These are phyloP conservation scores for Gamsiella multidivaricata DNA, from an alignment of 192 early-diverging fungal species.

Conservation along the genomic window DNA sequence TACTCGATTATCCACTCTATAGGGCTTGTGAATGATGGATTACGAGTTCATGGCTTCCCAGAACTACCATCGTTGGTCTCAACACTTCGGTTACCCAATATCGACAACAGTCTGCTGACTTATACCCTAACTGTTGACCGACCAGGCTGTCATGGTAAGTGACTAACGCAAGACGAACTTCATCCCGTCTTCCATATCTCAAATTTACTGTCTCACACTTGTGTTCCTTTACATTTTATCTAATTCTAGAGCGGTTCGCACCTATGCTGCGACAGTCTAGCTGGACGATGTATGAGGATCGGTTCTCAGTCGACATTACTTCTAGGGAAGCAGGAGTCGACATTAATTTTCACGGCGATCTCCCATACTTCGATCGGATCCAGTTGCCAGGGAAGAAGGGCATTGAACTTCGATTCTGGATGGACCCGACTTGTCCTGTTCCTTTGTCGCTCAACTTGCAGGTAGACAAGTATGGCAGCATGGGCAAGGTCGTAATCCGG, in stretches of 20 bases:
- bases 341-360: conserved; percentile 65
- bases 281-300: conserved; percentile 66
- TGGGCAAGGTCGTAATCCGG: conserved; percentile 76
- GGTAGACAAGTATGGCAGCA: conserved; percentile 77
- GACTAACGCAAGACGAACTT: background rate
- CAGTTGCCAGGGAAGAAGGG: conserved; percentile 53
- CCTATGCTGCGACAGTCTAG: conserved; percentile 66
- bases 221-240: background rate
- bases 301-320: conserved; percentile 61
- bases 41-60: conserved; percentile 52
- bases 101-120: conserved; percentile 65
- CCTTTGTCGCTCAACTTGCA: conserved; percentile 63
- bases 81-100: conserved; percentile 59
- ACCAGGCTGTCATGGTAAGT: conserved; percentile 53
- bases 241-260: conserved; percentile 53
- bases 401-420: conserved; percentile 64
- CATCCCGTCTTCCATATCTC: background rate
- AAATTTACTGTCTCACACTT: background rate
- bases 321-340: conserved; percentile 34
- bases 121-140: conserved; percentile 61
- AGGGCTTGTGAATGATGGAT: conserved; percentile 54
- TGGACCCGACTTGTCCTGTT: conserved; percentile 64
- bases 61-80: conserved; percentile 56
- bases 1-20: too few relatives aligned
- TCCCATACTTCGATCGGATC: conserved; percentile 55